Conservation (phyloP, 2,329 filamentous ascomycete species). For the Microdochium nivale region DNA sequence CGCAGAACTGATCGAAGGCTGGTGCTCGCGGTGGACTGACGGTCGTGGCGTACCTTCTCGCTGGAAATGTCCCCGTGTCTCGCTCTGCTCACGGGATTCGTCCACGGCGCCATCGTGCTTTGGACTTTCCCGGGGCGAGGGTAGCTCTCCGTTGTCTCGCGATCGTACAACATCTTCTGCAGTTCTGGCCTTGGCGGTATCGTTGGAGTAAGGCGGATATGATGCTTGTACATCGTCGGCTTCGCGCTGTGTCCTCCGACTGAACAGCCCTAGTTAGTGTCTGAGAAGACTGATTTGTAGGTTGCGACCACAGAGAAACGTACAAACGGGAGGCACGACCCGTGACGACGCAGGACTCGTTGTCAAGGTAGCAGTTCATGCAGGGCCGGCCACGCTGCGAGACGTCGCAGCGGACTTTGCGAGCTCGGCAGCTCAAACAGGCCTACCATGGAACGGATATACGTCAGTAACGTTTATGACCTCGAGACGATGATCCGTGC, state of each 20-base stretch:
- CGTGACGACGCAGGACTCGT: conserved; percentile 32
- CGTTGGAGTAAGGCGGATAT: conserved; percentile 19
- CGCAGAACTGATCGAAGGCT: not conserved
- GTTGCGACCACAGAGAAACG: conserved; percentile 8
- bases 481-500: not conserved
- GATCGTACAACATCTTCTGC: conserved; percentile 20
- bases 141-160: conserved; percentile 14
- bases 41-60: conserved; percentile 2
- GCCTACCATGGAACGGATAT: conserved; percentile 13
- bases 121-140: conserved; percentile 10
- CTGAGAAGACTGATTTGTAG: not conserved
- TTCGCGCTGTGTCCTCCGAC: conserved; percentile 19
- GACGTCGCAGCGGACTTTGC: conserved; percentile 42
- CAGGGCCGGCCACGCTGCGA: conserved; percentile 38
- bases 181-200: conserved; percentile 13
- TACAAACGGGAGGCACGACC: conserved; percentile 30
- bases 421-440: conserved; percentile 39
- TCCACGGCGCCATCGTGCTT: conserved; percentile 5
- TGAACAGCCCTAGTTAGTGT: conserved; percentile 3
- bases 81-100: conserved; percentile 5
- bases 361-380: conserved; percentile 44
- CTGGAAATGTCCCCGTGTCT: conserved; percentile 3
- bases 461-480: not conserved
- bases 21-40: not conserved
- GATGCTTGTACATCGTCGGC: conserved; percentile 15